These are phyloP conservation scores for Exidia glandulosa DNA, from an alignment of 768 basidiomycete genomes.

Conservation along the genomic window DNA sequence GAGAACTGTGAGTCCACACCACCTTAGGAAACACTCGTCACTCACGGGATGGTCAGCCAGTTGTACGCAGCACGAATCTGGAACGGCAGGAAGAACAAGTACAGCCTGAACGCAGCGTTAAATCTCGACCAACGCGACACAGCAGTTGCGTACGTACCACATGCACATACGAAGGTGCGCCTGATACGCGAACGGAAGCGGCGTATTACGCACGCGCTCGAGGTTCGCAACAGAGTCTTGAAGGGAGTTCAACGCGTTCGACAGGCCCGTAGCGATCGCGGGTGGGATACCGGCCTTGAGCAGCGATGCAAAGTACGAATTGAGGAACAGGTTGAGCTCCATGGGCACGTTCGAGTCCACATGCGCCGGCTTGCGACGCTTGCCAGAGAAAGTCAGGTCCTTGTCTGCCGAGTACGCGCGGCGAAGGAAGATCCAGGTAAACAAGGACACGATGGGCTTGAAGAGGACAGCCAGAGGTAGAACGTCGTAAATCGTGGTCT, in stretches of 20 bases:
- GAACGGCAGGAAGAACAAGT: slow-evolving; percentile 29
- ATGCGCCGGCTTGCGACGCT: background rate
- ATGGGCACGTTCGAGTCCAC: slow-evolving; percentile 43
- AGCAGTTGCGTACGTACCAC: slow-evolving; percentile 26
- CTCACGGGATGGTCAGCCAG: slow-evolving; percentile 43
- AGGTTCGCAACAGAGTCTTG: slow-evolving; percentile 50
- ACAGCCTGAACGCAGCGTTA: slow-evolving; percentile 15
- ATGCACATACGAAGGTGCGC: slow-evolving; percentile 52
- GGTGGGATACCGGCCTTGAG: slow-evolving; percentile 31
- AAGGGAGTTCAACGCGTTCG: slow-evolving; percentile 34
- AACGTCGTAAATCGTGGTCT: slow-evolving; percentile 37
- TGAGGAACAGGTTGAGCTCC: slow-evolving; percentile 45
- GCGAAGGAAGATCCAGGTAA: slow-evolving; percentile 5
- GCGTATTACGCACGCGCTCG: slow-evolving; percentile 52
- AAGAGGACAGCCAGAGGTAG: slow-evolving; percentile 44
- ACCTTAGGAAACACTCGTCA: background rate
- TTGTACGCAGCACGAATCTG: slow-evolving; percentile 35
- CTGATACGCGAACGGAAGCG: slow-evolving; percentile 60
- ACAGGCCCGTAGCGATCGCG: slow-evolving; percentile 39
- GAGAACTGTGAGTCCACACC: too few species aligned
- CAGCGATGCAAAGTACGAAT: slow-evolving; percentile 39
- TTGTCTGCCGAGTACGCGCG: too few species aligned
- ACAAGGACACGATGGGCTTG: slow-evolving; percentile 27
- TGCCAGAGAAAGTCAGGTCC: too few species aligned
- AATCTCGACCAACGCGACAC: background rate